Conservation (phyloP, 192 early-diverging fungal species). For the Linnemannia schmuckeri region DNA sequence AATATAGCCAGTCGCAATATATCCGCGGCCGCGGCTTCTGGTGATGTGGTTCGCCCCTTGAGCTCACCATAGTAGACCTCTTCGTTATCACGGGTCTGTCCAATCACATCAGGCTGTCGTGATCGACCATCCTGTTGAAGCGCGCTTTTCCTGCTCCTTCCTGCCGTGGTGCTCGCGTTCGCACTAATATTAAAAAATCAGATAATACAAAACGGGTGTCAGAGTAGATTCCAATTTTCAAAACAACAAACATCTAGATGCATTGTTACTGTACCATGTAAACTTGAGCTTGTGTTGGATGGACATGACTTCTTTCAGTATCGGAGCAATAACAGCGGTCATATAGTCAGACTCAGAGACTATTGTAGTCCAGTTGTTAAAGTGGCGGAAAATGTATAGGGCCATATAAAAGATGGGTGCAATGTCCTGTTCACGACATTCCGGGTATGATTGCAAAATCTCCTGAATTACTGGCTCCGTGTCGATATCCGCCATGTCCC, state of each 20-base stretch:
- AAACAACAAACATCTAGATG: constrained; percentile 4
- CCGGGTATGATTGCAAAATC: constrained; percentile 3
- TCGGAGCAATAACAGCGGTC: constrained; percentile 11
- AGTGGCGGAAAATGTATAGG: constrained; percentile 14
- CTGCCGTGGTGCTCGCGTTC: constrained; percentile 13
- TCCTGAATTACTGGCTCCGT: constrained; percentile 9
- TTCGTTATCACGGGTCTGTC: not conserved
- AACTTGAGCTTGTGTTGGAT: constrained; percentile 21
- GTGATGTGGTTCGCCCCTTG: not conserved
- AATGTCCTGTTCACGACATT: constrained; percentile 4
- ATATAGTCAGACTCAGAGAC: constrained; percentile 21
- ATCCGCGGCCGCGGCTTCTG: not conserved
- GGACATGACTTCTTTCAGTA: constrained; percentile 12
- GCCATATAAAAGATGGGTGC: constrained; percentile 17
- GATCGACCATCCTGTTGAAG: constrained; percentile 23
- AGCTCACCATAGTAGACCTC: not conserved
- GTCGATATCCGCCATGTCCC: not conserved
- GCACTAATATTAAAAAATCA: not conserved
- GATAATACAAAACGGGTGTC: too few species aligned
- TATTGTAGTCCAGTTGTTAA: constrained; percentile 8
- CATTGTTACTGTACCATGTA: constrained; percentile 7
- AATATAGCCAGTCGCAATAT: not conserved
- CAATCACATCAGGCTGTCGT: constrained; percentile 16
- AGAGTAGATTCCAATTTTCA: too few species aligned
- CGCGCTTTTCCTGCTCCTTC: constrained; percentile 13